These are phyloP conservation scores for Podila clonocystis DNA, from an alignment of 192 early-diverging fungal genomes.

Conservation along the genomic window DNA sequence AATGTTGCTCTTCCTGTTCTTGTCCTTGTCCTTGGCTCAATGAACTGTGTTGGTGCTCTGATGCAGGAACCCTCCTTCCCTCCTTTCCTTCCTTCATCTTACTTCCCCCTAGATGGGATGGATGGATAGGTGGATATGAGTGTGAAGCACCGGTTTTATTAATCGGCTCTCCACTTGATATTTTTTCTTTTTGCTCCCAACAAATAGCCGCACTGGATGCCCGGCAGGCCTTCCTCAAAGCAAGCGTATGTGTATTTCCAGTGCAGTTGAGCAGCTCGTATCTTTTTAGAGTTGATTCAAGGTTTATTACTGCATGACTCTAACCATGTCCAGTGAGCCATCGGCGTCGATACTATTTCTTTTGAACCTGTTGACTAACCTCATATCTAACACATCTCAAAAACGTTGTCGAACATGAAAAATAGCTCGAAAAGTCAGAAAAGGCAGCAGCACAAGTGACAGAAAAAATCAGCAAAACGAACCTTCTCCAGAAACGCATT, in stretches of 20 bases:
- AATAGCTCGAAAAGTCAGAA: conserved; percentile 49
- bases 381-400: neutral
- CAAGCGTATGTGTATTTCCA: conserved; percentile 29
- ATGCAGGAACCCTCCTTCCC: too few species aligned
- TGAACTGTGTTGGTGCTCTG: too few species aligned
- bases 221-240: conserved; percentile 27
- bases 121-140: too few species aligned
- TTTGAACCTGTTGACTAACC: neutral
- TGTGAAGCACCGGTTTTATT: neutral
- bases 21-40: too few species aligned
- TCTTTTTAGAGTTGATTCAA: conserved; percentile 41
- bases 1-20: neutral
- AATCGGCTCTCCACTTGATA: neutral
- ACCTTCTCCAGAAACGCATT: conserved; percentile 27
- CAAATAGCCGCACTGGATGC: conserved; percentile 34
- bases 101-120: too few species aligned
- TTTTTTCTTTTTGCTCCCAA: neutral
- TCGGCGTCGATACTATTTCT: conserved; percentile 1
- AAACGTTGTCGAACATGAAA: neutral
- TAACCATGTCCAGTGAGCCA: too few species aligned
- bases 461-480: conserved; percentile 26
- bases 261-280: neutral
- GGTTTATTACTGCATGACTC: conserved; percentile 11
- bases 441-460: conserved; percentile 18
- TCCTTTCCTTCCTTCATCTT: too few species aligned